These are phyloP conservation scores for Quercus bicolor DNA, from an alignment of 306 rosid genomes.

Conservation along the genomic window DNA sequence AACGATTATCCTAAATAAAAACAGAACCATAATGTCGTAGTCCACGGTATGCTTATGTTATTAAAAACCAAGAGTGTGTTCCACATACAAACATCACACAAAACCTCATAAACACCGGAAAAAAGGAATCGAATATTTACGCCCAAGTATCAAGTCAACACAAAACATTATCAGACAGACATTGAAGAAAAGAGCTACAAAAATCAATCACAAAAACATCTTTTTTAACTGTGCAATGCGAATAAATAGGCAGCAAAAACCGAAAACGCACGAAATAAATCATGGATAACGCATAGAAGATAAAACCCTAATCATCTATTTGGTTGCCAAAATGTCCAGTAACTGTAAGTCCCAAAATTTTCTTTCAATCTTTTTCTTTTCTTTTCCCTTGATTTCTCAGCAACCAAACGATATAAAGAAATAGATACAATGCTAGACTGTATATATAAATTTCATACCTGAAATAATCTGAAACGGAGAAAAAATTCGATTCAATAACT, in stretches of 20 bases:
- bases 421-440: background rate
- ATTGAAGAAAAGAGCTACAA: background rate
- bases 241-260: background rate
- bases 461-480: background rate
- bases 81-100: no score
- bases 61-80: no score
- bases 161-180: background rate
- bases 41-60: background rate
- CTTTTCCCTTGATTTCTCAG: background rate
- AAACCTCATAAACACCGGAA: background rate
- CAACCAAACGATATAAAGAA: slow-evolving; percentile 1
- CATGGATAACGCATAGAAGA: no score
- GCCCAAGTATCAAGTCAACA: no score
- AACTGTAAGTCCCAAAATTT: no score
- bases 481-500: background rate
- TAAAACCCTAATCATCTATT: no score
- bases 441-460: background rate
- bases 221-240: background rate
- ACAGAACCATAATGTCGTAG: background rate
- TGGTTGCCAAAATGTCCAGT: no score
- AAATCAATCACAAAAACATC: background rate
- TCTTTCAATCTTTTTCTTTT: background rate
- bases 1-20: background rate
- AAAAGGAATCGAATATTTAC: no score
- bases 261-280: background rate